Base-by-base conservation (phyloP, 129 eudicot genomes). In the Smallanthus sonchifolius region DNA sequence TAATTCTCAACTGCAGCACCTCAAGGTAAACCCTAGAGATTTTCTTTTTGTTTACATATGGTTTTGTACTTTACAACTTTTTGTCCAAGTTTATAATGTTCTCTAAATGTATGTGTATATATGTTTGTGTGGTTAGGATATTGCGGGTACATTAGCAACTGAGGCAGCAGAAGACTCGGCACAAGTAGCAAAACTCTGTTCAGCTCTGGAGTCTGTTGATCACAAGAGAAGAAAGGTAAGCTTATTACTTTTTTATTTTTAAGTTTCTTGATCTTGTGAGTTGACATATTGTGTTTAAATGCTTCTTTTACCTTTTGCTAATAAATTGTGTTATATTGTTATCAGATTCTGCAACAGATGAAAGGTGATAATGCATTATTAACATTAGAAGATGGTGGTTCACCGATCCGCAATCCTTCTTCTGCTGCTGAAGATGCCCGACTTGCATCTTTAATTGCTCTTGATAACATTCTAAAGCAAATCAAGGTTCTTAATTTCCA, bases 381-480 rank as follows among this genome's bases (percentile, higher is more conserved):
- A 71, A 82, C 89, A 42, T 82, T 94, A 81, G 91, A 88, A 82
- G 90, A 82, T 67, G 91, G 91, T 59, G 93, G 92, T 65, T 81
- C 91, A 74, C 97, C 98, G 8, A 80, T 94, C 67, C 85, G 89
- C 38, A 91, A 94, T 86, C 99, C 99, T 87, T 94, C 99, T 15
- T 88, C 99, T 81, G 98, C 99, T 57, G 93, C 96, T 4, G 99
- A 94, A 84, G 99, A 94, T 84, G 93, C 99, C 75, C 83, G 99
- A n/a, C 91, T 94, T 37, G 99, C 99, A 44, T 94, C 99, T 30
- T 83, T 94, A 64, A 90, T 94, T 56, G 90, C 99, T 57, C 96
- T 91, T 62, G 99, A 94, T 85, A 91, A 87, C 84, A 86, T 94
- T 56, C 17, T 94, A 70, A 94, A 91, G 87, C 97, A 90, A 83